These are phyloP conservation scores for Babesia microti DNA, from an alignment of 169 alveolate genomes.

Conservation along the genomic window DNA sequence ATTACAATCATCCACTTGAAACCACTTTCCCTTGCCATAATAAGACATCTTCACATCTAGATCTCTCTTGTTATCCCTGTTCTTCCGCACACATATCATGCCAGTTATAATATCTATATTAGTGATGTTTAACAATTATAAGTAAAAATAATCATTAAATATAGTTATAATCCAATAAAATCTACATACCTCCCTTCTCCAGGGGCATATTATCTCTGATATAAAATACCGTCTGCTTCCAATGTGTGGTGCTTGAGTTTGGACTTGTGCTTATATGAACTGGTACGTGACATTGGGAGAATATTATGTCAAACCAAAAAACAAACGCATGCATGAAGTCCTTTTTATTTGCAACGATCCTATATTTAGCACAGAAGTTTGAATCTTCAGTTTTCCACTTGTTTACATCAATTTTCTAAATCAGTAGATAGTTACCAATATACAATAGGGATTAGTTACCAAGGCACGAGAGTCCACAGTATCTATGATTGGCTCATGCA, in stretches of 20 bases:
- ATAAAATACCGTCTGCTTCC: constrained; percentile 88
- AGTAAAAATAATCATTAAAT: not conserved
- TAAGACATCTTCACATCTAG: constrained; percentile 73
- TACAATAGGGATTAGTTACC: constrained; percentile 69
- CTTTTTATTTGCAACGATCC: constrained; percentile 53
- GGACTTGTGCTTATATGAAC: constrained; percentile 79
- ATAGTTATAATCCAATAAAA: not conserved
- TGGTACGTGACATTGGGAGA: constrained; percentile 76
- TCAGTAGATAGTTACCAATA: constrained; percentile 21
- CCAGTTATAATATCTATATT: constrained; percentile 61
- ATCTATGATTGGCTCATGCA: constrained; percentile 93
- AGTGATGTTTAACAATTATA: not conserved
- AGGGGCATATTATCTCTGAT: constrained; percentile 61
- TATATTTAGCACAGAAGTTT: constrained; percentile 76
- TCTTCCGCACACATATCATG: constrained; percentile 72
- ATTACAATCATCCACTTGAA: not conserved
- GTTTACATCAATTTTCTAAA: constrained; percentile 78
- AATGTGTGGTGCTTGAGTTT: constrained; percentile 69
- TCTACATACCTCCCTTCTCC: constrained; percentile 19
- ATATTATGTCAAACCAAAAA: constrained; percentile 84
- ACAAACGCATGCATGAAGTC: constrained; percentile 81
- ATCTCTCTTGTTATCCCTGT: constrained; percentile 68
- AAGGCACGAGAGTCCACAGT: constrained; percentile 72
- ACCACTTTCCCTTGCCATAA: constrained; percentile 22
- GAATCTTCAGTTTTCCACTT: constrained; percentile 81